A percentile compares a stretch with the other conserved stretches of the same genome.
Conservation (phyloP, 2,329 filamentous ascomycete genomes). For the Aspergillus candidus region DNA sequence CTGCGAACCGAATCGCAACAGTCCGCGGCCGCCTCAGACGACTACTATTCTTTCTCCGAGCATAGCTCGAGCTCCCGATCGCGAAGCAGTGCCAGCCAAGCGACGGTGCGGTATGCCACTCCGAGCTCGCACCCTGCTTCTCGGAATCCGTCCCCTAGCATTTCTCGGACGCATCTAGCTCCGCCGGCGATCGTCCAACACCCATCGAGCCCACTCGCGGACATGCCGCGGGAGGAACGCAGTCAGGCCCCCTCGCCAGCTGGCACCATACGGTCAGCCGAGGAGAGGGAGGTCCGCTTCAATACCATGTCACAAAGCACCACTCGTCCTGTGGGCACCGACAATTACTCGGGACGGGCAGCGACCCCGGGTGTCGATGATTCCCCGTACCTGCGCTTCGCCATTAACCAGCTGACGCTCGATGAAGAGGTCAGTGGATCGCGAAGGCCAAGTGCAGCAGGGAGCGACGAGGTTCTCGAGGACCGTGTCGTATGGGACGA, state of each 20-base stretch:
- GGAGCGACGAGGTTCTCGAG: slow-evolving; percentile 43
- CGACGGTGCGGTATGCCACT: slow-evolving; percentile 40
- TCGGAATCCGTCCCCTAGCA: slow-evolving; percentile 24
- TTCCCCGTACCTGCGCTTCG: slow-evolving; percentile 81
- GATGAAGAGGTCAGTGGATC: slow-evolving; percentile 58
- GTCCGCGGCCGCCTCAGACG: slow-evolving; percentile 45
- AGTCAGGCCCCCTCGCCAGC: slow-evolving; percentile 16
- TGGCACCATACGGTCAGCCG: slow-evolving; percentile 24
- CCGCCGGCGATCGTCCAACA: slow-evolving; percentile 12
- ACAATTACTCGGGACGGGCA: slow-evolving; percentile 33
- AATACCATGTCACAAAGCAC: slow-evolving; percentile 20
- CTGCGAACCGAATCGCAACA: slow-evolving; percentile 39
- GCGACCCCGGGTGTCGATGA: slow-evolving; percentile 75
- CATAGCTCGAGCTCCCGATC: slow-evolving; percentile 31
- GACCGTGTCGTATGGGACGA: slow-evolving; percentile 47
- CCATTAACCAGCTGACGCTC: slow-evolving; percentile 77
- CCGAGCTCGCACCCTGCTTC: slow-evolving; percentile 35
- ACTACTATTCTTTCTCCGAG: slow-evolving; percentile 46
- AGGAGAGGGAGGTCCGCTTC: slow-evolving; percentile 17
- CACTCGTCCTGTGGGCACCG: slow-evolving; percentile 21
- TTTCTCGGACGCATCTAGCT: slow-evolving; percentile 22
- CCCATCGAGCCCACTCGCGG: slow-evolving; percentile 8
- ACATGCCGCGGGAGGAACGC: slow-evolving; percentile 5
- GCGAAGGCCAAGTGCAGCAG: slow-evolving; percentile 45
- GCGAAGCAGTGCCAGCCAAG: slow-evolving; percentile 28